phyloP scores from a whole-genome alignment of 257 asterid genomes.

The Penstemon newberryi region DNA sequence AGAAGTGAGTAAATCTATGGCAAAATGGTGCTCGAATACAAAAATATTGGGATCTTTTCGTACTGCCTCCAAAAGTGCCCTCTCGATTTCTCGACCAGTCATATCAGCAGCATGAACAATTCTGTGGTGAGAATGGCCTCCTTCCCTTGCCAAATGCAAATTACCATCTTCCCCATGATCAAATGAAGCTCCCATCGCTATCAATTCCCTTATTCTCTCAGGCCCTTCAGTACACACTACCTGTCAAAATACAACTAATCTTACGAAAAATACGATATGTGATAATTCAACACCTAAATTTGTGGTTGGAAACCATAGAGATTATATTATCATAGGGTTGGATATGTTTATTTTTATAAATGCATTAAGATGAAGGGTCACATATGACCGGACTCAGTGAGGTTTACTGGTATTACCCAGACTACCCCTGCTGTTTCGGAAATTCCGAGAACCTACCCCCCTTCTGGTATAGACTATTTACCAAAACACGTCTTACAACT shows the following conservation, averaged over 20 bases:
- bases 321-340: too few species aligned
- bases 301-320: too few species aligned
- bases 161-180: conserved; percentile 99
- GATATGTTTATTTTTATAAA: too few species aligned
- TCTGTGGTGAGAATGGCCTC: conserved; percentile 96
- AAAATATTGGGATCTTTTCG: conserved; percentile 74
- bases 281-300: too few species aligned
- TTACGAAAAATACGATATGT: conserved; percentile 11
- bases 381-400: too few species aligned
- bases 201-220: conserved; percentile 87
- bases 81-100: conserved; percentile 97
- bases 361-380: too few species aligned
- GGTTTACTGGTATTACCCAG: too few species aligned
- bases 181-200: conserved; percentile 99
- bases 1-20: conserved; percentile 84
- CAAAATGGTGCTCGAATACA: conserved; percentile 91
- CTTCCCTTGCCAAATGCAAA: conserved; percentile 95
- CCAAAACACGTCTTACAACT: too few species aligned
- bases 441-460: too few species aligned
- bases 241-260: conserved; percentile 41
- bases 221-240: conserved; percentile 99
- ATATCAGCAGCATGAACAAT: conserved; percentile 98
- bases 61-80: conserved; percentile 91
- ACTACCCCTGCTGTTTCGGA: too few species aligned
- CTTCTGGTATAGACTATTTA: too few species aligned